Conservation (phyloP, 2,329 filamentous ascomycete species). For the Fusarium sp. region DNA sequence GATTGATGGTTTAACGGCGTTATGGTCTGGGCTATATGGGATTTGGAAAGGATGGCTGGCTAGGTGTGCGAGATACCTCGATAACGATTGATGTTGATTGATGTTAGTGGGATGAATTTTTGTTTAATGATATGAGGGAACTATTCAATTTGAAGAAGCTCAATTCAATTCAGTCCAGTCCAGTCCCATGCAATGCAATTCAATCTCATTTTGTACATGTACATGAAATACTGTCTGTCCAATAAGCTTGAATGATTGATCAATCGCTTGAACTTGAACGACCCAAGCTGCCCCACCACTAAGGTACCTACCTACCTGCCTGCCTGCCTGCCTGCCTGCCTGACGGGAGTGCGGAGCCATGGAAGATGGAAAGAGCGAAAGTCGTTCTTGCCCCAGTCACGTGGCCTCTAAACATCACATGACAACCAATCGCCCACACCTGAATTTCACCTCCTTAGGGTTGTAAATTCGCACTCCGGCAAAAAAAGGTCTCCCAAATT, state of each 20-base stretch:
- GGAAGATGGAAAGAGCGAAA: not conserved
- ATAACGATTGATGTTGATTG: constrained; percentile 43
- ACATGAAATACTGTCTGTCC: not conserved
- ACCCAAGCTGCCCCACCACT: not conserved
- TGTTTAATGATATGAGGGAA: not conserved
- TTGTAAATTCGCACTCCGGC: constrained; percentile 53
- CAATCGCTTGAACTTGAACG: not conserved
- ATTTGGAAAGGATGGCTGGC: constrained; percentile 26
- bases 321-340: too few relatives aligned
- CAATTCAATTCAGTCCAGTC: not conserved
- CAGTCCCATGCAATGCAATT: not conserved
- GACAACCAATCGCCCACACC: constrained; percentile 41
- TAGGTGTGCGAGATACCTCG: constrained; percentile 44
- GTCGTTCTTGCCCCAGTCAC: constrained; percentile 41
- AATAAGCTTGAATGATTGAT: not conserved
- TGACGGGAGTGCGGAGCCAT: too few relatives aligned
- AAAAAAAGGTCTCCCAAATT: constrained; percentile 52
- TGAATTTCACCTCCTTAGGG: constrained; percentile 48
- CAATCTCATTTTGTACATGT: not conserved
- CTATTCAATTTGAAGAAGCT: not conserved
- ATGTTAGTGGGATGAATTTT: not conserved
- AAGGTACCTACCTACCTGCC: too few relatives aligned
- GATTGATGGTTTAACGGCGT: constrained; percentile 34
- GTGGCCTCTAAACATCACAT: constrained; percentile 45
- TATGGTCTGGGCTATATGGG: constrained; percentile 32